Base-by-base conservation (phyloP, 345 rosid species). In the Ailanthus altissimus region DNA sequence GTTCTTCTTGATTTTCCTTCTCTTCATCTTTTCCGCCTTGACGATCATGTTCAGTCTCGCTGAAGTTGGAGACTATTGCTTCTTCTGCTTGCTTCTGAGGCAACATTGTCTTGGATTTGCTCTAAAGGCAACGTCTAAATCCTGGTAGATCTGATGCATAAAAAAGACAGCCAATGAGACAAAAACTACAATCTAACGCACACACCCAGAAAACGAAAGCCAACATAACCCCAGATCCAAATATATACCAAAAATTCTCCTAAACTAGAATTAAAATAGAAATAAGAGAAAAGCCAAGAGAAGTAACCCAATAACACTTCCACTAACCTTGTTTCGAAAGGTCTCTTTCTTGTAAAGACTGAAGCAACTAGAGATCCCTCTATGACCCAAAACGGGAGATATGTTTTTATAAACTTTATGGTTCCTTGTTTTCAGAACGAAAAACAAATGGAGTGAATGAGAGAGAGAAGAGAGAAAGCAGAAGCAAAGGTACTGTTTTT, bases 61-160 rank as follows among this genome's bases (percentile, higher is more conserved):
- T 86, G 8, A 83, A 56, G 82, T 79, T 94, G 15, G 93, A 57
- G 53, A 86, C 98, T 81, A 91, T 94, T 7, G 98, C 97, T 62
- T 92, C 98, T 69, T 91, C 98, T 62, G 94, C 93, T 85, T 92
- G 98, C 90, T 89, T 92, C 85, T 86, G 93, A 46, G 87, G 81
- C 92, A 87, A 85, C 98, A 94, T 94, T 88, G 82, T 79, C 67
- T 78, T 60, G 60, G 75, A 47, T 75, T 70, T 78, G 66, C 58
- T 42, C 53, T 72, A 65, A 75, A 75, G 61, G 72, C 76, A 83
- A 78, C 64, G 81, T 72, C 80, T 75, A 72, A 72, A 74, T 75
- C 74, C 75, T 61, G 58, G 70, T 74, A 80, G 85, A 86, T 88
- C 88, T 79, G 88, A 75, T 78, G 67, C 85, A 78, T 49, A 80